Conservation (phyloP, 768 basidiomycete genomes). For the Psilocybe cyanescens region DNA sequence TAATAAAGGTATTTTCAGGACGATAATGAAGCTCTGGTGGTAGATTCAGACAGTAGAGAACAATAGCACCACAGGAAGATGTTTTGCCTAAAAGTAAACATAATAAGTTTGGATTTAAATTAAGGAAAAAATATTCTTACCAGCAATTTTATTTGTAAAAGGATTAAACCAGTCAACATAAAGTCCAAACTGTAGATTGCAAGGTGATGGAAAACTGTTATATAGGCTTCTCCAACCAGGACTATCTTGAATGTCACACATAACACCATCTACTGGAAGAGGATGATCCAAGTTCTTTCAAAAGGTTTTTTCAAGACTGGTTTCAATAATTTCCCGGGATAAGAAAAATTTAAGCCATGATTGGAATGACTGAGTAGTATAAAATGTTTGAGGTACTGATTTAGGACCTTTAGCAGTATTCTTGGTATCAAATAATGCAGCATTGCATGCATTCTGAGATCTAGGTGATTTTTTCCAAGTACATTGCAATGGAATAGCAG, state of each 20-base stretch:
- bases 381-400: conserved; percentile 8
- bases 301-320: conserved; percentile 19
- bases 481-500: conserved; percentile 20
- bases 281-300: not conserved
- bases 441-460: conserved; percentile 18
- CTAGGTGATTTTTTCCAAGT: conserved; percentile 20
- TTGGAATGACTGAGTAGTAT: conserved; percentile 29
- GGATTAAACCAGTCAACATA: conserved; percentile 43
- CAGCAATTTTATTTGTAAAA: conserved; percentile 32
- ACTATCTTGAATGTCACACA: conserved; percentile 30
- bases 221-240: conserved; percentile 27
- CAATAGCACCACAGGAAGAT: conserved; percentile 30
- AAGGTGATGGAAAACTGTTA: conserved; percentile 11
- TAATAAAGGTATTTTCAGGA: conserved; percentile 35
- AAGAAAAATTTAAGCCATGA: conserved; percentile 33
- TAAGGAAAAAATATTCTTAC: too few species aligned
- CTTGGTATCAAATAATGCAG: conserved; percentile 20
- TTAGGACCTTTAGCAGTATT: conserved; percentile 15
- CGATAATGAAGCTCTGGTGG: conserved; percentile 29
- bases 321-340: conserved; percentile 24
- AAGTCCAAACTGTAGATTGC: conserved; percentile 25
- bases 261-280: conserved; percentile 8
- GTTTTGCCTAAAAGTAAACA: conserved; percentile 15
- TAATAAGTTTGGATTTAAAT: too few species aligned
- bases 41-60: conserved; percentile 38